Evolutionary conservation across 1,139 yeast species (phyloP).

Genomic region (Debaryomyces coudertii): DNA sequence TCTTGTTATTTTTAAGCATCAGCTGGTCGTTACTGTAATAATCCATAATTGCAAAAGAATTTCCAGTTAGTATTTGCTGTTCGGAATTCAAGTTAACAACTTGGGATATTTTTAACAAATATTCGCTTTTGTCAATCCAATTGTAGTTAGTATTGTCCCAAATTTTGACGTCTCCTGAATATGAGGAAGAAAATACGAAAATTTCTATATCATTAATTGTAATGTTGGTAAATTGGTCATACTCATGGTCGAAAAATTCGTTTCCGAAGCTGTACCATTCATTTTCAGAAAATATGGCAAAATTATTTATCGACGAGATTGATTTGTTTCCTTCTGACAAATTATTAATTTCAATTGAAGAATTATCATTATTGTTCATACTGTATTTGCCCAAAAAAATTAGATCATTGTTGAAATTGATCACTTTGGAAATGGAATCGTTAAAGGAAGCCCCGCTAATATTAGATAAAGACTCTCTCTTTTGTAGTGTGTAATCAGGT

Average conservation of each 20-base stretch:
- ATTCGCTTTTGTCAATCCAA: constrained; percentile 42
- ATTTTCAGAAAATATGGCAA: constrained; percentile 32
- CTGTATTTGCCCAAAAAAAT: constrained; percentile 41
- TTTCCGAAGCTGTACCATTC: constrained; percentile 48
- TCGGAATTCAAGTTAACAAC: constrained; percentile 29
- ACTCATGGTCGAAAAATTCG: constrained; percentile 25
- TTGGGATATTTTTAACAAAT: constrained; percentile 39
- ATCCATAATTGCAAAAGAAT: constrained; percentile 44
- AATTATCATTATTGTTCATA: constrained; percentile 22
- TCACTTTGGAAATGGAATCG: constrained; percentile 29
- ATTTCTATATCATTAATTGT: constrained; percentile 39
- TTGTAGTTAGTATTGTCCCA: constrained; percentile 45
- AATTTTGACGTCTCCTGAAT: constrained; percentile 25
- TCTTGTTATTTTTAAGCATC: constrained; percentile 24
- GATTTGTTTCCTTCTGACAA: constrained; percentile 35
- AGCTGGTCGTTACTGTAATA: constrained; percentile 36
- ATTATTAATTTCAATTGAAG: constrained; percentile 27
- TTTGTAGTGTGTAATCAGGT: constrained; percentile 14
- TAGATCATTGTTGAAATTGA: constrained; percentile 24
- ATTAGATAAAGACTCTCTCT: constrained; percentile 25
- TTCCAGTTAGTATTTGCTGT: constrained; percentile 43
- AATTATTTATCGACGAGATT: constrained; percentile 33
- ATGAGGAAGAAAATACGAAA: constrained; percentile 39
- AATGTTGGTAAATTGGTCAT: constrained; percentile 39
- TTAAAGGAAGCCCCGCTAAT: constrained; percentile 39